Percentiles rank a stretch among this genome's conserved stretches.
These are phyloP conservation scores for Phytophthora sansomeana DNA, from an alignment of 352 stramenopile species.

Conservation along the genomic window DNA sequence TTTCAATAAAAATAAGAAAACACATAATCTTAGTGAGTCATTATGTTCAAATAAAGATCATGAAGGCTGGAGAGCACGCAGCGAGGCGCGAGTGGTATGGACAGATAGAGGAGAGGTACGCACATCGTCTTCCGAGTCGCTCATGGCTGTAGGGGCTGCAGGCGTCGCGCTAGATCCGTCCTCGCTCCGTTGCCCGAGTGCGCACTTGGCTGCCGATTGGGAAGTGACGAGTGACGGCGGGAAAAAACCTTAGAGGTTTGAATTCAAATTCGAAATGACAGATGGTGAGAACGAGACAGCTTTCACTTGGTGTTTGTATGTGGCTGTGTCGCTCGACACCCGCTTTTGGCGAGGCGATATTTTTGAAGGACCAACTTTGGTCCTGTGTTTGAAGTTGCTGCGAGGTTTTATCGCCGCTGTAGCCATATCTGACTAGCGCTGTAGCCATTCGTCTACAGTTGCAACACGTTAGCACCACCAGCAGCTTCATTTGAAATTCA, in stretches of 20 bases:
- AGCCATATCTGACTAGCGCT: constrained; percentile 11
- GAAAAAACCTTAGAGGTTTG: constrained; percentile 17
- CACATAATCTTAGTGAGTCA: constrained; percentile 15
- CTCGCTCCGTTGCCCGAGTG: constrained; percentile 22
- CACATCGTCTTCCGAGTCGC: constrained; percentile 63
- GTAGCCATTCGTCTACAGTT: constrained; percentile 20
- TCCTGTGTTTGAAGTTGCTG: constrained; percentile 4
- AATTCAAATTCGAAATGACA: constrained; percentile 20
- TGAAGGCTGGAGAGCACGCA: background rate
- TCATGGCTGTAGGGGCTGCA: constrained; percentile 36
- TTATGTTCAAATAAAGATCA: background rate
- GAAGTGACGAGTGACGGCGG: constrained; percentile 16
- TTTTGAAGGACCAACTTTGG: background rate
- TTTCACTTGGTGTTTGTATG: background rate
- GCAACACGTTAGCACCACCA: background rate
- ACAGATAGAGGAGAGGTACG: constrained; percentile 19
- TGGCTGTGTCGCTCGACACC: background rate
- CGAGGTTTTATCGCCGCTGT: constrained; percentile 12
- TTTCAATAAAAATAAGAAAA: constrained; percentile 7
- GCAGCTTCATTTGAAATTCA: too few relatives aligned
- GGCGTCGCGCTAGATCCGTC: background rate
- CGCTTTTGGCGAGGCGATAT: background rate
- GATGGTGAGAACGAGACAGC: constrained; percentile 1
- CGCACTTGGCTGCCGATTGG: constrained; percentile 6
- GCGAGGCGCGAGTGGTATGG: background rate